Conservation (phyloP, 2,329 filamentous ascomycete genomes). For the Trichoderma koningiopsis region DNA sequence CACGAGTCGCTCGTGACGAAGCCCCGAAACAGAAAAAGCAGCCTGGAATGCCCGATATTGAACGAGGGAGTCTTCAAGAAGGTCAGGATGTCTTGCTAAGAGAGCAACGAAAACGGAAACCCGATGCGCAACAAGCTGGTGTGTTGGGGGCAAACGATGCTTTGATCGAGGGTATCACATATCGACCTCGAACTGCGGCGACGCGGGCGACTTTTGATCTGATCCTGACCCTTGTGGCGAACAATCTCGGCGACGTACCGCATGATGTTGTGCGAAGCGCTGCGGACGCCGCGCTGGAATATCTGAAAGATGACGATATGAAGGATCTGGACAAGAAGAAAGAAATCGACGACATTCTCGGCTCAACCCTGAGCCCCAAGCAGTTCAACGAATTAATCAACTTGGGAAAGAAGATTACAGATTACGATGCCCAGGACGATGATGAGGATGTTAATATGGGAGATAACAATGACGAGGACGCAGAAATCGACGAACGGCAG, state of each 20-base stretch:
- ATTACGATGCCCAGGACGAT: constrained; percentile 95
- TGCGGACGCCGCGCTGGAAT: constrained; percentile 87
- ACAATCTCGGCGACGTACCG: constrained; percentile 86
- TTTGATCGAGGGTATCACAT: constrained; percentile 86
- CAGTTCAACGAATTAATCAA: constrained; percentile 98
- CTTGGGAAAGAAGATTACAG: constrained; percentile 96
- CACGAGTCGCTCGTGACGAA: constrained; percentile 74
- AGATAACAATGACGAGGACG: constrained; percentile 63
- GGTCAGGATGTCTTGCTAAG: constrained; percentile 81
- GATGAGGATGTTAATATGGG: constrained; percentile 83
- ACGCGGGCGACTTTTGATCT: constrained; percentile 93
- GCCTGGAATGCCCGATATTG: constrained; percentile 66
- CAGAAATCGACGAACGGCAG: constrained; percentile 88
- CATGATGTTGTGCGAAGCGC: constrained; percentile 91
- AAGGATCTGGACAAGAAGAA: constrained; percentile 99
- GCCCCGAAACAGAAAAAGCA: constrained; percentile 81
- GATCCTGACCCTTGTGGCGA: constrained; percentile 87
- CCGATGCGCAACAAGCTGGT: constrained; percentile 68
- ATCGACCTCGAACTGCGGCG: constrained; percentile 86
- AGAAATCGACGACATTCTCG: constrained; percentile 90
- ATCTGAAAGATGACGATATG: constrained; percentile 89
- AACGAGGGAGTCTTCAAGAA: constrained; percentile 75
- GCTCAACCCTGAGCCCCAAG: constrained; percentile 78
- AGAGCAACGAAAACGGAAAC: constrained; percentile 85
- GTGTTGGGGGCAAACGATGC: constrained; percentile 84